These are phyloP conservation scores for Dendrocalamus sinicus DNA, from an alignment of 176 grass and related monocot genomes.

Conservation along the genomic window DNA sequence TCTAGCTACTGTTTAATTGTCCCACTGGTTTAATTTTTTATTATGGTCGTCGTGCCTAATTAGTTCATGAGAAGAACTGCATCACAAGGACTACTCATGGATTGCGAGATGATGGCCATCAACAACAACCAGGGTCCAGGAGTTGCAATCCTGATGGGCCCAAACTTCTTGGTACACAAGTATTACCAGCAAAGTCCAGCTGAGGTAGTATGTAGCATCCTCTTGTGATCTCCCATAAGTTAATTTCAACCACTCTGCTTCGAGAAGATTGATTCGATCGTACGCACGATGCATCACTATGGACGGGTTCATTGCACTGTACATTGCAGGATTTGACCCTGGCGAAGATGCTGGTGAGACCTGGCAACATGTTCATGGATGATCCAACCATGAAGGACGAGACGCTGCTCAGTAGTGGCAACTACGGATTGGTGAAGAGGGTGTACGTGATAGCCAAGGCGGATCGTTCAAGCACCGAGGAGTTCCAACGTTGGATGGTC, in stretches of 20 bases:
- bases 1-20: too few species aligned
- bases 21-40: background rate
- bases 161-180: slow-evolving; percentile 42
- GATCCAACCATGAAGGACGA: too few species aligned
- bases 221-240: background rate
- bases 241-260: background rate
- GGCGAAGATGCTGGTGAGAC: background rate
- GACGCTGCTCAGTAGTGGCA: too few species aligned
- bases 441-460: too few species aligned
- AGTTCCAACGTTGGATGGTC: too few species aligned
- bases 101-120: slow-evolving; percentile 37
- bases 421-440: too few species aligned
- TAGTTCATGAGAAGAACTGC: slow-evolving; percentile 50
- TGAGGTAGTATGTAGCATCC: background rate
- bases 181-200: slow-evolving; percentile 44
- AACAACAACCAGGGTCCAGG: background rate
- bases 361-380: background rate
- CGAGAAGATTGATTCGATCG: background rate
- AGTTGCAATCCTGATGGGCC: slow-evolving; percentile 28
- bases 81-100: slow-evolving; percentile 34
- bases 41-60: background rate
- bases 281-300: background rate
- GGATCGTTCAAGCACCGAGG: too few species aligned
- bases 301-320: background rate
- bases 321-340: slow-evolving; percentile 36